Percentiles rank a stretch among this genome's conserved stretches.
Conservation (phyloP, 805 yeast species). For the Limtongia smithiae region DNA sequence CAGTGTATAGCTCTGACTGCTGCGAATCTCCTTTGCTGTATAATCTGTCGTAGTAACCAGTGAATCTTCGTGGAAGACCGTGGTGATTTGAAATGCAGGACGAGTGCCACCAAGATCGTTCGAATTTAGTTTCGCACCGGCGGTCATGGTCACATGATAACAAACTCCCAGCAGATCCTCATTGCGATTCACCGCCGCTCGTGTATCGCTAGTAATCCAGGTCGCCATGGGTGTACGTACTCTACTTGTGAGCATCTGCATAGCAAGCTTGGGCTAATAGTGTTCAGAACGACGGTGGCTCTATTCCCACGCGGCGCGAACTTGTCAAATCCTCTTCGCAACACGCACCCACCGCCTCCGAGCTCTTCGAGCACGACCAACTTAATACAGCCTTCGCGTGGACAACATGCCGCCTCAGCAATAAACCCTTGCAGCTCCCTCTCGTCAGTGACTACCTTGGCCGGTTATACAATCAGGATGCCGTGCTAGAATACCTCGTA, state of each 20-base stretch:
- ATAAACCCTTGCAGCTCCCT: slow-evolving; percentile 45
- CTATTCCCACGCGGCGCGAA: slow-evolving; percentile 31
- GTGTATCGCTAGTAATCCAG: neutral
- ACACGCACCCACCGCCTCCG: slow-evolving; percentile 22
- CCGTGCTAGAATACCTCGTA: slow-evolving; percentile 55
- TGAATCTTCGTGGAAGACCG: no score
- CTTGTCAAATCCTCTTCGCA: slow-evolving; percentile 27
- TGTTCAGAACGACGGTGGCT: slow-evolving; percentile 31
- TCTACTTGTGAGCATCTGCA: neutral
- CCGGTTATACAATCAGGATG: slow-evolving; percentile 57
- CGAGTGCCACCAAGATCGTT: no score
- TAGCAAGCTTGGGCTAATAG: neutral
- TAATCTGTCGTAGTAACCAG: no score
- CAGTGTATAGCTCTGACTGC: neutral
- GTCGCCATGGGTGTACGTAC: slow-evolving; percentile 13
- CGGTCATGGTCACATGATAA: no score
- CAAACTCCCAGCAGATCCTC: no score
- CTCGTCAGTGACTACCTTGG: slow-evolving; percentile 72
- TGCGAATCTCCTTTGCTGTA: neutral
- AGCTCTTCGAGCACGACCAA: slow-evolving; percentile 22
- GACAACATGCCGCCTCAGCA: slow-evolving; percentile 49
- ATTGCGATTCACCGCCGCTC: no score
- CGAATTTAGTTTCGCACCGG: no score
- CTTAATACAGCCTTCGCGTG: slow-evolving; percentile 34
- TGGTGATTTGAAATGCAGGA: no score